Base-by-base conservation (phyloP, 2,329 filamentous ascomycete genomes). In the Microcyclosporella mali region DNA sequence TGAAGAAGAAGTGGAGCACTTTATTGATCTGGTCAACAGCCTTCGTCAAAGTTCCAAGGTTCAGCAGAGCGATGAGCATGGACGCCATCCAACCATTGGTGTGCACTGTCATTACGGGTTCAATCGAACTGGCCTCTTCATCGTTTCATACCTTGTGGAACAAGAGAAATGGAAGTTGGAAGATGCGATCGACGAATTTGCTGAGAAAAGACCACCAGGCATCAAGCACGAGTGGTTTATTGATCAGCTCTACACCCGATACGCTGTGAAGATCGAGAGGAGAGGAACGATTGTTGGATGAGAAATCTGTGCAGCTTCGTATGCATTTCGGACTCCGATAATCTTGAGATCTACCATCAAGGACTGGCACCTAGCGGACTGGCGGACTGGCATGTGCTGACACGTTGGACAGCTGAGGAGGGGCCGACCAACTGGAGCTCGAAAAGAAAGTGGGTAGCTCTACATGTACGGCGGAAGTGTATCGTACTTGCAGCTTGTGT, bases 31-130 rank as follows among this genome's bases (percentile, higher is more conserved):
- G 2, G 71, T 84, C 15, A 77, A 82, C 52, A 49, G 57, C 4
- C 54, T 73, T 2, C 55, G 64, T 1, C 46, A 42, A 33, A 56
- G 43, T 12, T 43, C 43, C 46, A 70, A 68, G 37, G 56, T 63
- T 19, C 62, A 70, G 3, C 29, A 28, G 3, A 30, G 37, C 15
- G 50, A 66, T 64, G 31, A 67, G 63, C 43, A 70, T 67, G 25
- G 14, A 10, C 14, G 27, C 11, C 64, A 62, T 42, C 61, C 66
- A 4, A 56, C 69, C 1, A 77, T 95, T 39, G 89, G 84, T 2
- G 87, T 95, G 0, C 90, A 97, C 62, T 97, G 90, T 58, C 90
- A 97, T 59, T 95, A 95, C 56, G 90, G 90, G 0, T 95, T 94
- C 69, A 95, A 97, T 62, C 45, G 56, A 37, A 95, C 90, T 0